These are phyloP conservation scores for Hapsidospora chrysogenum DNA, from an alignment of 495 filamentous ascomycete genomes.

Conservation along the genomic window DNA sequence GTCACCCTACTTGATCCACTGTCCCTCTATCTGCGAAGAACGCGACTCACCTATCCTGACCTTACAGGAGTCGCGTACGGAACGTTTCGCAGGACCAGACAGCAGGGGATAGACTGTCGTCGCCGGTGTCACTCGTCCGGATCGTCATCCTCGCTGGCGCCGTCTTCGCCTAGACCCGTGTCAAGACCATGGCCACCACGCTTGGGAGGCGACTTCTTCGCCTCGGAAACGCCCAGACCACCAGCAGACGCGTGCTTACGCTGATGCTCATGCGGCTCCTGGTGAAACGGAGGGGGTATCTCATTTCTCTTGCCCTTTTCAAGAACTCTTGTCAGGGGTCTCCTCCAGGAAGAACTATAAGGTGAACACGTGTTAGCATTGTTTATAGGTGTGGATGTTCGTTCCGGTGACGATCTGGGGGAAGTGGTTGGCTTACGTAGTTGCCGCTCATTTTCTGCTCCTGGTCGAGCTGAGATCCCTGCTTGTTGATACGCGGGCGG, in stretches of 20 bases:
- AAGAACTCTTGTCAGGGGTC: constrained; percentile 38
- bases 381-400: constrained; percentile 6
- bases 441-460: constrained; percentile 91
- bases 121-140: constrained; percentile 22
- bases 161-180: constrained; percentile 15
- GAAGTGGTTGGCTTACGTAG: too few relatives aligned
- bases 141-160: constrained; percentile 24
- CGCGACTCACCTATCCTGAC: too few relatives aligned
- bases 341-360: constrained; percentile 80
- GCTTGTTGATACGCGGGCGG: constrained; percentile 95
- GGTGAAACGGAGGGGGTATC: constrained; percentile 15
- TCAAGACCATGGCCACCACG: constrained; percentile 13
- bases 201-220: constrained; percentile 6
- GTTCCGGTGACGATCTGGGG: too few relatives aligned
- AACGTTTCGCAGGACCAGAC: constrained; percentile 27
- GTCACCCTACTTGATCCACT: constrained; percentile 25
- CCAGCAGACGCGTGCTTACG: constrained; percentile 21
- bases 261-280: constrained; percentile 9
- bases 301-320: constrained; percentile 35
- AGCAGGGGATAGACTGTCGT: constrained; percentile 36
- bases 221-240: constrained; percentile 27
- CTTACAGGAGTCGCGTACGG: not conserved
- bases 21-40: constrained; percentile 27
- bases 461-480: constrained; percentile 85
- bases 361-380: constrained; percentile 7